Evolutionary conservation across 139 green algal species (phyloP), one percentile per base, ranked within the genome.

Genomic region (Penium margaritaceum): DNA sequence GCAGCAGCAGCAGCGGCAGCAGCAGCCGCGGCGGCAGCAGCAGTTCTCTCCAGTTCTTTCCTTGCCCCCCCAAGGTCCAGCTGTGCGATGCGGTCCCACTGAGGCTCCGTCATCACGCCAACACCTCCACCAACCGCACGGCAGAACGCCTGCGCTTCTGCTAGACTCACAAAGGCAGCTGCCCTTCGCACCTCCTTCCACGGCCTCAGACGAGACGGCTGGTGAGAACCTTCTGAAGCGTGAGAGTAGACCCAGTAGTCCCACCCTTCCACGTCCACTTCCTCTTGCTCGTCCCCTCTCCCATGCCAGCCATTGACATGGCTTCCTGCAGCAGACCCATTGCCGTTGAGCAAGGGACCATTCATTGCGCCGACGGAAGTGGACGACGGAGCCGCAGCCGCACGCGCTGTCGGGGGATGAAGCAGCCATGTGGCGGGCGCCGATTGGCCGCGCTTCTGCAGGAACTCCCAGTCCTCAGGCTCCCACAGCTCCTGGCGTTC

Each of bases 61-160:
- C n/a, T n/a, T n/a, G n/a, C n/a, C n/a, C n/a, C n/a, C n/a, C n/a
- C n/a, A n/a, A n/a, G n/a, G n/a, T n/a, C n/a, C n/a, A n/a, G n/a
- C n/a, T n/a, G n/a, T n/a, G n/a, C 17, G 17, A 77, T 70, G 17
- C 70, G 64, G 29, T 74, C 17, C 58, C 84, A 89, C 70, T 90
- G 86, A 2, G 68, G 34, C 67, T 90, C 85, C 1, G 60, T 90
- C 74, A 90, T 84, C 36, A 90, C 47, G 5, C 85, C 55, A n/a
- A 36, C 67, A 27, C 30, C 44, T 4, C 32, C 54, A 15, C 53
- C 67, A 9, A 47, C 44, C 55, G 66, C 66, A 1, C 51, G 38
- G 60, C 67, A 81, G 62, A 80, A 90, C 1, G 85, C 85, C 43
- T 72, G 57, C 0, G 85, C 85, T 63, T 90, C 85, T 21, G 69